phyloP scores from a whole-genome alignment of 2,329 filamentous ascomycete genomes.

The Dactylellina haptotyla region DNA sequence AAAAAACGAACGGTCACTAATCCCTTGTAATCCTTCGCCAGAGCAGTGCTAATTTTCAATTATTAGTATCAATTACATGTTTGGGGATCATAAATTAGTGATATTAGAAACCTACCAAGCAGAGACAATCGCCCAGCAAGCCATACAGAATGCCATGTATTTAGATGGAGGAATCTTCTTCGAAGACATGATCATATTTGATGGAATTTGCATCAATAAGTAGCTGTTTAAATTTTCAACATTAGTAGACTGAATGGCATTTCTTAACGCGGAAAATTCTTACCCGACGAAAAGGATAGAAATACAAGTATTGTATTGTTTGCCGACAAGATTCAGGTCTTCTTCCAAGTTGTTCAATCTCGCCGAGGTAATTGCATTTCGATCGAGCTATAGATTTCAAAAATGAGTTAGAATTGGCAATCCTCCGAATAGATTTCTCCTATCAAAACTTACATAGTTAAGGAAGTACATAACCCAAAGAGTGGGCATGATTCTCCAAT shows the following conservation, averaged over 20 bases:
- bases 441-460: conserved; percentile 59
- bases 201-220: conserved; percentile 72
- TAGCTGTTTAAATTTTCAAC: conserved; percentile 62
- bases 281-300: conserved; percentile 71
- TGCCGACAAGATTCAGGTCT: conserved; percentile 68
- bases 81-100: not conserved
- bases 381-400: conserved; percentile 63
- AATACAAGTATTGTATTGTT: conserved; percentile 72
- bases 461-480: conserved; percentile 63
- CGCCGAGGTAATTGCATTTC: conserved; percentile 75
- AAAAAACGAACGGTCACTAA: conserved; percentile 57
- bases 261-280: not conserved
- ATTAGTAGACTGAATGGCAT: not conserved
- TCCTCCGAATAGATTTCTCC: not conserved
- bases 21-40: conserved; percentile 57
- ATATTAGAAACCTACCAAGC: conserved; percentile 22
- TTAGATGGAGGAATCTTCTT: conserved; percentile 65
- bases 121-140: conserved; percentile 40
- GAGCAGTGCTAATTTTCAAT: conserved; percentile 58
- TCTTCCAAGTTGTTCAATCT: conserved; percentile 72
- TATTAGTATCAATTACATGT: conserved; percentile 5
- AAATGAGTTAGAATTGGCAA: not conserved
- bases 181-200: conserved; percentile 68
- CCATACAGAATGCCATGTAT: conserved; percentile 63
- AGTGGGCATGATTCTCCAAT: conserved; percentile 62